Percentiles rank a stretch among this genome's conserved stretches.
phyloP scores from a whole-genome alignment of 768 basidiomycete species.

The Mycena chlorophos region DNA sequence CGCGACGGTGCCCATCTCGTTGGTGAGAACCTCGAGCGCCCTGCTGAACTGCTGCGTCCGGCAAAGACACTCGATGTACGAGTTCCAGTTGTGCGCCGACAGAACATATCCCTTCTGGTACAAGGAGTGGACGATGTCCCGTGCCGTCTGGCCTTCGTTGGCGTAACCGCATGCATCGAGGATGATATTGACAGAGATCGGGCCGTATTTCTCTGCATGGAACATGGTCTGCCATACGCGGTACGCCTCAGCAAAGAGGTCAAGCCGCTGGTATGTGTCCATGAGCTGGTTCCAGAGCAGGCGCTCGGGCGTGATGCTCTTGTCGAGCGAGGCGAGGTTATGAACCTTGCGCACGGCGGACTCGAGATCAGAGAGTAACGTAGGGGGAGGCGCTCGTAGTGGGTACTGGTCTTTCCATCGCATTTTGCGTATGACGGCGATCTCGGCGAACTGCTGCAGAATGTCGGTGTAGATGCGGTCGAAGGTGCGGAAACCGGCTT shows the following conservation, averaged over 20 bases:
- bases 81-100: constrained; percentile 74
- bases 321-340: constrained; percentile 58
- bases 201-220: constrained; percentile 55
- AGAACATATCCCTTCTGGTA: constrained; percentile 49
- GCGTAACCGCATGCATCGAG: constrained; percentile 80
- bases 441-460: constrained; percentile 51
- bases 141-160: constrained; percentile 49
- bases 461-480: constrained; percentile 67
- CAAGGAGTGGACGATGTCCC: constrained; percentile 55
- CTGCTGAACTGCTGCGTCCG: constrained; percentile 64
- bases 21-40: constrained; percentile 62
- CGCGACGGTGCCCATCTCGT: constrained; percentile 58
- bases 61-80: constrained; percentile 86
- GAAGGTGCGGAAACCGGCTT: constrained; percentile 56
- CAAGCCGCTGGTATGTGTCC: constrained; percentile 83
- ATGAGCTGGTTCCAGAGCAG: constrained; percentile 82
- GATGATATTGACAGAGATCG: constrained; percentile 75
- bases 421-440: constrained; percentile 31
- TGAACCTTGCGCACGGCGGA: constrained; percentile 13
- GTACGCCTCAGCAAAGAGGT: constrained; percentile 68
- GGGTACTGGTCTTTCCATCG: constrained; percentile 8
- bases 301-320: constrained; percentile 41
- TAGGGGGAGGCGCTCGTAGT: not conserved
- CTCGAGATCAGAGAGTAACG: constrained; percentile 10
- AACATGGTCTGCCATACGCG: constrained; percentile 80